A percentile compares a stretch with the other conserved stretches of the same genome.
phyloP scores from a whole-genome alignment of 179 eudicot genomes.

The Kewa caespitosa region DNA sequence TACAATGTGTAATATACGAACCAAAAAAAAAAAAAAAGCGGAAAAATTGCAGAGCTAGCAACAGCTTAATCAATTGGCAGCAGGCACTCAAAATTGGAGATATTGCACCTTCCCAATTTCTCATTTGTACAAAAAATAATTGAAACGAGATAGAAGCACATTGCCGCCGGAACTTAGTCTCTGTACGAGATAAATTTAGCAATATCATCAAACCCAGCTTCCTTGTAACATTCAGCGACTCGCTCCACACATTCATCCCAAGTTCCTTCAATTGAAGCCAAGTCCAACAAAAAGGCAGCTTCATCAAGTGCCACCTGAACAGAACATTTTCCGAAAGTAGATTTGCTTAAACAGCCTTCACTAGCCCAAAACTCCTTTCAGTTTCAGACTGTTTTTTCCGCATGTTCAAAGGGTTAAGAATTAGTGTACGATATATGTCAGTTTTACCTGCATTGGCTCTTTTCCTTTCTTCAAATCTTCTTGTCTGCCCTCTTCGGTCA shows the following conservation, averaged over 20 bases:
- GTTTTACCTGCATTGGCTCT: slow-evolving; percentile 75
- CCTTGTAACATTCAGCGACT: slow-evolving; percentile 79
- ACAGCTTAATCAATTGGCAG: no score
- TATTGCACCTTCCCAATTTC: background rate
- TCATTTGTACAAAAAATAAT: no score
- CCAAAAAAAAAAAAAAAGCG: background rate
- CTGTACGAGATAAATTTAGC: slow-evolving; percentile 64
- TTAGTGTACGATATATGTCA: background rate
- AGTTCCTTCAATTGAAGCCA: slow-evolving; percentile 85
- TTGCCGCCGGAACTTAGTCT: slow-evolving; percentile 28
- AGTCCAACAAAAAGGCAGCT: slow-evolving; percentile 88
- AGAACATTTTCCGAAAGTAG: background rate
- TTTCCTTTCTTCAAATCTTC: slow-evolving; percentile 91
- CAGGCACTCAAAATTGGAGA: slow-evolving; percentile 6
- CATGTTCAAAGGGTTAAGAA: background rate
- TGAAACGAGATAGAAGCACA: background rate
- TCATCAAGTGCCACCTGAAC: slow-evolving; percentile 80
- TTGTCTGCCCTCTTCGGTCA: slow-evolving; percentile 76
- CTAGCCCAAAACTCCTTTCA: background rate
- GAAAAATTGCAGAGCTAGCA: no score
- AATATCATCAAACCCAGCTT: slow-evolving; percentile 77
- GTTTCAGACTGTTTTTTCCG: background rate
- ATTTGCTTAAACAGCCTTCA: background rate
- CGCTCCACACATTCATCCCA: slow-evolving; percentile 72
- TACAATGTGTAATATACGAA: background rate